A percentile compares a stretch with the other conserved stretches of the same genome.
Conservation (phyloP, 805 yeast species). For the Torulaspora maleeae region DNA sequence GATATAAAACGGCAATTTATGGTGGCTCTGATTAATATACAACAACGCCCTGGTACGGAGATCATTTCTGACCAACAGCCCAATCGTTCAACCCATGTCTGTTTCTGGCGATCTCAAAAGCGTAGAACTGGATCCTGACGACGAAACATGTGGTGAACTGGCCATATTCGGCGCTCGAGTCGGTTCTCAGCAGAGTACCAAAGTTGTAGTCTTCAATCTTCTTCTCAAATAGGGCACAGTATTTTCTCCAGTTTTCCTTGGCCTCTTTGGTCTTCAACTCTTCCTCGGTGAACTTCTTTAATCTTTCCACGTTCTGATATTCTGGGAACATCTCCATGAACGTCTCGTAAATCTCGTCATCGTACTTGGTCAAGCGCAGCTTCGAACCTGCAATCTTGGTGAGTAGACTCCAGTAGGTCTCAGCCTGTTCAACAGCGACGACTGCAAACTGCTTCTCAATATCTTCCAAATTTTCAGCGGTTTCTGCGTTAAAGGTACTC, state of each 20-base stretch:
- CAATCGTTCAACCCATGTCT: constrained; percentile 88
- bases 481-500: constrained; percentile 67
- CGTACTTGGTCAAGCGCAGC: constrained; percentile 65
- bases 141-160: constrained; percentile 83
- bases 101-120: constrained; percentile 91
- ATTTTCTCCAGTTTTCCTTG: constrained; percentile 87
- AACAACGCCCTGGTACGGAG: background rate
- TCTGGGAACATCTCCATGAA: constrained; percentile 83
- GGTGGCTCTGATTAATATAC: background rate
- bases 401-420: constrained; percentile 83
- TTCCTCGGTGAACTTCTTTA: constrained; percentile 61
- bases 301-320: constrained; percentile 55
- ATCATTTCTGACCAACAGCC: constrained; percentile 44
- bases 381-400: constrained; percentile 72
- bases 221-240: constrained; percentile 75
- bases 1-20: background rate
- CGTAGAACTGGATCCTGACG: constrained; percentile 91
- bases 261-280: constrained; percentile 76
- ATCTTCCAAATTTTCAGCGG: constrained; percentile 91
- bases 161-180: constrained; percentile 65
- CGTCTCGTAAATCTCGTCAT: constrained; percentile 61
- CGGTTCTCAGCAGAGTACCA: constrained; percentile 86
- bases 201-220: constrained; percentile 85
- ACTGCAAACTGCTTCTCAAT: constrained; percentile 98
- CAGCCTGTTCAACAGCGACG: constrained; percentile 92